Evolutionary conservation across 306 rosid species (phyloP).

Genomic region (Casuarina equisetifolia): DNA sequence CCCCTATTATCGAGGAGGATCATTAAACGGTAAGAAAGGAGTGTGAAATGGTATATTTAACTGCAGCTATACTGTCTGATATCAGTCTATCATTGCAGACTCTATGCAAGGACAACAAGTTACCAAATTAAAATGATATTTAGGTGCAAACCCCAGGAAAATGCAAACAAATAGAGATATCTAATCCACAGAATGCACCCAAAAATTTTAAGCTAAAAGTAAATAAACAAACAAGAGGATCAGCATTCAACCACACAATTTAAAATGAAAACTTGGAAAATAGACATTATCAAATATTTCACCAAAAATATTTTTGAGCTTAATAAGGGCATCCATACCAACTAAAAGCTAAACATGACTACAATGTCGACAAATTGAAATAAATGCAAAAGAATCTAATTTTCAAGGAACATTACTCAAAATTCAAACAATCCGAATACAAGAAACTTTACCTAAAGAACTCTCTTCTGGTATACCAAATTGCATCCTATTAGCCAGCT

Average conservation of each 20-base stretch:
- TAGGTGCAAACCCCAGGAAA: background rate
- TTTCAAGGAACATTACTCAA: conserved; percentile 7
- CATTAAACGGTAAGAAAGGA: conserved; percentile 27
- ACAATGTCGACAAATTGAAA: background rate
- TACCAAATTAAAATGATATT: background rate
- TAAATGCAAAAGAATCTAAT: background rate
- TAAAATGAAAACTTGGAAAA: background rate
- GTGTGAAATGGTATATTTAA: background rate
- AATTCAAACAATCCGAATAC: background rate
- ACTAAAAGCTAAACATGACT: background rate
- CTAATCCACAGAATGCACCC: background rate
- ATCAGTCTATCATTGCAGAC: background rate
- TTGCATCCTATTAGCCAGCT: conserved; percentile 92
- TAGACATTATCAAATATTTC: background rate
- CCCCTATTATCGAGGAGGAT: conserved; percentile 52
- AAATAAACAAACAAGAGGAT: background rate
- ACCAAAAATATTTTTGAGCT: no score
- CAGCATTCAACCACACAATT: background rate
- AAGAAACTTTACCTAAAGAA: conserved; percentile 63
- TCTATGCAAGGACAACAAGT: background rate
- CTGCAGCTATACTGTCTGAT: background rate
- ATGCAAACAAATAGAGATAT: background rate
- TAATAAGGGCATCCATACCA: background rate
- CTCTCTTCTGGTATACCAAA: conserved; percentile 97
- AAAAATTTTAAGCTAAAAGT: background rate